phyloP scores from a whole-genome alignment of 345 rosid species.

The Excoecaria agallocha region DNA sequence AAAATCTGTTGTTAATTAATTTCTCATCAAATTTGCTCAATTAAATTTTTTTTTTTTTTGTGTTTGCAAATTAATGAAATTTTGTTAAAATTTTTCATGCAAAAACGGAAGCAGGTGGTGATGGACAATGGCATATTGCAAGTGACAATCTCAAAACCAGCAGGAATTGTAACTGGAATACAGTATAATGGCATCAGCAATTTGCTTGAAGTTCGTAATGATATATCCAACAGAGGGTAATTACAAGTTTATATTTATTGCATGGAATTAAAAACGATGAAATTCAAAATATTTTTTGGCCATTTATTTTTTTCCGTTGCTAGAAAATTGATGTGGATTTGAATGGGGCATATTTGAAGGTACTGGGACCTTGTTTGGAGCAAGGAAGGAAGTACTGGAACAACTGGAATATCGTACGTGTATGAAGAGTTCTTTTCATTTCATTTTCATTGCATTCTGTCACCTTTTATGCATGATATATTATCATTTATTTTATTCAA shows the following conservation, averaged over 20 bases:
- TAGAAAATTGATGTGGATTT: not conserved
- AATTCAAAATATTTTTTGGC: not conserved
- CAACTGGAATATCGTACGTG: constrained; percentile 23
- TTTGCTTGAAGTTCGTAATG: constrained; percentile 20
- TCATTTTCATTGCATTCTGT: too few relatives aligned
- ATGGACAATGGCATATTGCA: constrained; percentile 30
- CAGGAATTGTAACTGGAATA: constrained; percentile 27
- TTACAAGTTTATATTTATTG: too few relatives aligned
- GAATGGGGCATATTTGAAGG: constrained; percentile 6
- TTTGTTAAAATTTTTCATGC: not conserved
- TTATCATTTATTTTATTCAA: too few relatives aligned
- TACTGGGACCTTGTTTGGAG: constrained; percentile 38
- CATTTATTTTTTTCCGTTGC: not conserved
- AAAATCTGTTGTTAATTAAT: not conserved
- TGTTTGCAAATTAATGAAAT: not conserved
- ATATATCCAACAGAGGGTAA: constrained; percentile 27
- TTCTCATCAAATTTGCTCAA: not conserved
- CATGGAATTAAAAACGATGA: not conserved
- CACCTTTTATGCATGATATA: too few relatives aligned
- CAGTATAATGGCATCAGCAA: constrained; percentile 26
- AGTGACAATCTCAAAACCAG: constrained; percentile 28
- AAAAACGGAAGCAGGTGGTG: constrained; percentile 23
- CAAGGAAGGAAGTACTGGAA: constrained; percentile 25
- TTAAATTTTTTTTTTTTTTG: too few relatives aligned
- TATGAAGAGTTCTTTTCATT: not conserved